phyloP scores from a whole-genome alignment of 129 eudicot species.

The Pulicaria dysenterica region DNA sequence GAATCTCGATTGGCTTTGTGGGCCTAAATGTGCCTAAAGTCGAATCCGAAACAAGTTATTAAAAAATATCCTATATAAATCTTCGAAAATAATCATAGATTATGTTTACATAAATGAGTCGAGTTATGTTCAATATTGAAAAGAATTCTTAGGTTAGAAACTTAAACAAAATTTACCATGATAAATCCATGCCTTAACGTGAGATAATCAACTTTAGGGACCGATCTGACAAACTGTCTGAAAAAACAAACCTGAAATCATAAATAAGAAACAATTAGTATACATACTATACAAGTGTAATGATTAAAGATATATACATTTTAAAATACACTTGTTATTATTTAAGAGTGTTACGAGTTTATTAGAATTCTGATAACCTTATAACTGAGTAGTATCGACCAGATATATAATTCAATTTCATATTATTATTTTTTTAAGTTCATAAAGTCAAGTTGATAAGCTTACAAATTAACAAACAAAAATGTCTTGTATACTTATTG shows the following conservation, averaged over 20 bases:
- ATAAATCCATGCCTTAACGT: constrained; percentile 63
- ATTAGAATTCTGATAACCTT: no score
- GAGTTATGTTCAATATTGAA: neutral
- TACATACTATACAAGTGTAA: no score
- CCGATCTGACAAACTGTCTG: constrained; percentile 54
- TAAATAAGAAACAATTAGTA: neutral
- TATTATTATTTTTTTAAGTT: no score
- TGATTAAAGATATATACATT: neutral
- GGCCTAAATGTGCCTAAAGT: constrained; percentile 59
- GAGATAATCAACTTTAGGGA: constrained; percentile 61
- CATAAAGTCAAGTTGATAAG: no score
- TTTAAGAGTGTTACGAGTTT: no score
- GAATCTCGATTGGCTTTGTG: constrained; percentile 46
- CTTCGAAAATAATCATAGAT: neutral
- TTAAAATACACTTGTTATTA: neutral
- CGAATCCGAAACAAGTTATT: neutral
- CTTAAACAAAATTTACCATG: constrained; percentile 33
- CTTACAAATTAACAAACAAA: no score
- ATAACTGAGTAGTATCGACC: no score
- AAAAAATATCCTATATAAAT: neutral
- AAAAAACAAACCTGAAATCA: constrained; percentile 54
- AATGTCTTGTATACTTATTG: no score
- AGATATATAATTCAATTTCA: no score
- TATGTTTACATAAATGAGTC: no score
- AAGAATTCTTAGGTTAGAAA: neutral